Conservation (phyloP, 352 stramenopile species). For the Blastocystis sp. region DNA sequence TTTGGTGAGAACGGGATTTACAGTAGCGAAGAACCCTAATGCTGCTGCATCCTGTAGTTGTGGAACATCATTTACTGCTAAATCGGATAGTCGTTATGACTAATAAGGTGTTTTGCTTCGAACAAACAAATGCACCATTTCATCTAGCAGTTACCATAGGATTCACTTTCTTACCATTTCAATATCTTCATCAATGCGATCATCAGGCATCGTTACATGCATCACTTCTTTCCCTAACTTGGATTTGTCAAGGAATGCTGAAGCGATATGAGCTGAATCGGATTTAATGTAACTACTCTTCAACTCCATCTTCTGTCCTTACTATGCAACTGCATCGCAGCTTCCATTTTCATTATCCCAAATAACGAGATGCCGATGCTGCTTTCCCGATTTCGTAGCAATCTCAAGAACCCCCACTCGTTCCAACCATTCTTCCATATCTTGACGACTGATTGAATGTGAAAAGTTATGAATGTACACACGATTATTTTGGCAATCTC, state of each 20-base stretch:
- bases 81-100: conserved; percentile 23
- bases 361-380: not conserved
- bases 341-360: not conserved
- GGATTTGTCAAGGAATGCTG: not conserved
- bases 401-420: not conserved
- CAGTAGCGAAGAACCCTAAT: conserved; percentile 62
- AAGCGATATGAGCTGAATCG: not conserved
- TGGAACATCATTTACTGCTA: conserved; percentile 54
- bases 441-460: not conserved
- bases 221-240: not conserved
- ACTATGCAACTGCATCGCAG: conserved; percentile 1
- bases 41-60: conserved; percentile 41
- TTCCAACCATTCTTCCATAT: not conserved
- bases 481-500: not conserved
- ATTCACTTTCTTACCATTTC: not conserved
- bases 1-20: conserved; percentile 46
- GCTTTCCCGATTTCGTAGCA: not conserved
- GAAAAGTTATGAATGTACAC: not conserved
- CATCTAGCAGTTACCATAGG: not conserved
- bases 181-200: not conserved
- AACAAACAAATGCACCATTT: not conserved
- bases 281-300: not conserved
- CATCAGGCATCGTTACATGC: not conserved
- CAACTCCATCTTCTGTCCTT: not conserved
- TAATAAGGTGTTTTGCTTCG: not conserved